A percentile compares a stretch with the other conserved stretches of the same genome.
Conservation (phyloP, 2,329 filamentous ascomycete species). For the Ophiostoma sp. region DNA sequence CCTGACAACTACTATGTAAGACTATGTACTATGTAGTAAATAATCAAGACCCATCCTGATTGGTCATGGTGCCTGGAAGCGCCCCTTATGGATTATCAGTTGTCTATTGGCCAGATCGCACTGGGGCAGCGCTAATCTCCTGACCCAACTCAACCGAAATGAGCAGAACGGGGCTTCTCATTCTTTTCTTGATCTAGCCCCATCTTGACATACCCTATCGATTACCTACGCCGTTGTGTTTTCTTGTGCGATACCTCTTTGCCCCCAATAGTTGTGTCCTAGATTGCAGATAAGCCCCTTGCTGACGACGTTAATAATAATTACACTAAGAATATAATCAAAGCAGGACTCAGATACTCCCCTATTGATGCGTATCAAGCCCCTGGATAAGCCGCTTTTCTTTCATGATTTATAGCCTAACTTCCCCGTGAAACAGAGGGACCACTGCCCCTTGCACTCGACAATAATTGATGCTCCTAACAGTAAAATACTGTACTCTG, state of each 20-base stretch:
- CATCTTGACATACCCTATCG: neutral
- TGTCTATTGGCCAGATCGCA: neutral
- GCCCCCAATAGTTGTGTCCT: neutral
- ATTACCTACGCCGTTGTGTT: neutral
- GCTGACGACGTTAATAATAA: neutral
- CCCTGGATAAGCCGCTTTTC: neutral
- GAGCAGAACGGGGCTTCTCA: constrained; percentile 20
- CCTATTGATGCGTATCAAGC: neutral
- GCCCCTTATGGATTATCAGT: neutral
- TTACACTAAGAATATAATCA: neutral
- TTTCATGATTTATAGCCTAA: too few species aligned
- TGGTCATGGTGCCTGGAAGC: neutral
- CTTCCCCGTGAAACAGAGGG: neutral
- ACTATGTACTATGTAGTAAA: too few species aligned
- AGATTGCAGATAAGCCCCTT: neutral
- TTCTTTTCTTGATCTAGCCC: neutral
- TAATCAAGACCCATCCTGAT: neutral
- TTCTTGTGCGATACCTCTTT: neutral
- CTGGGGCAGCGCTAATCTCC: constrained; percentile 26
- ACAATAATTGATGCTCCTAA: too few species aligned
- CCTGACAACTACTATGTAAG: too few species aligned
- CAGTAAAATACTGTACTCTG: neutral
- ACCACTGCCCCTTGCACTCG: neutral
- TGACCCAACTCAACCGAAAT: constrained; percentile 27
- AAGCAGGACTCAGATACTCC: too few species aligned